A percentile compares a stretch with the other conserved stretches of the same genome.
phyloP scores from a whole-genome alignment of 2,329 filamentous ascomycete genomes.

The Colletotrichum sidae region DNA sequence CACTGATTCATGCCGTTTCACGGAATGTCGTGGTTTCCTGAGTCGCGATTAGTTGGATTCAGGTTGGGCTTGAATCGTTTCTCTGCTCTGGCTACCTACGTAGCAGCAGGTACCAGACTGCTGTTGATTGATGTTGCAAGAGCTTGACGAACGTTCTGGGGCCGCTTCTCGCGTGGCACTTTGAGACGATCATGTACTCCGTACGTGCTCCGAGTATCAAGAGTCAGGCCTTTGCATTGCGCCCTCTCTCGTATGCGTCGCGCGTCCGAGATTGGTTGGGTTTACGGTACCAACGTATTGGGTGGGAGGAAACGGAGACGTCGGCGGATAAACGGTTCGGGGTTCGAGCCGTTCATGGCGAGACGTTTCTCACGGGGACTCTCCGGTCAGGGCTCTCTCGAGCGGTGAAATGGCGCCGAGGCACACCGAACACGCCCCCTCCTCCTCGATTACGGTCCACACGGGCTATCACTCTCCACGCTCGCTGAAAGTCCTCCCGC shows the following conservation, averaged over 20 bases:
- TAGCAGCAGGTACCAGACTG: background rate
- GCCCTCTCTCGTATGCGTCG: too few relatives aligned
- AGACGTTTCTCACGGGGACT: constrained; percentile 1
- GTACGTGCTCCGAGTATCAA: constrained; percentile 14
- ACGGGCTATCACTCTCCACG: constrained; percentile 28
- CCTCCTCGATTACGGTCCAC: constrained; percentile 27
- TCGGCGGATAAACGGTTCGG: background rate
- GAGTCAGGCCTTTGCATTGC: constrained; percentile 13
- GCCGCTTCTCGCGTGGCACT: constrained; percentile 14
- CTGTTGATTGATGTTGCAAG: background rate
- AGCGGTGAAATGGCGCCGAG: constrained; percentile 35
- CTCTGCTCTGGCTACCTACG: background rate
- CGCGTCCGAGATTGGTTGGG: background rate
- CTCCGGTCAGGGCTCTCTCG: constrained; percentile 3
- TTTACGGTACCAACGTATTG: constrained; percentile 15
- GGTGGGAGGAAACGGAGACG: constrained; percentile 1
- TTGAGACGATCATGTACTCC: constrained; percentile 26
- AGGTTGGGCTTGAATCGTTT: constrained; percentile 4
- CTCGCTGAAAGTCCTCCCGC: constrained; percentile 24
- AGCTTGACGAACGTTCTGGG: too few relatives aligned
- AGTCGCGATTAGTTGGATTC: constrained; percentile 8
- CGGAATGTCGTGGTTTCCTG: constrained; percentile 11
- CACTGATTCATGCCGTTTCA: constrained; percentile 36
- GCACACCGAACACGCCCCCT: constrained; percentile 31
- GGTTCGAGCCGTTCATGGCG: too few relatives aligned